Base-by-base conservation (phyloP, 2,329 filamentous ascomycete genomes). In the Penicillium nordicum region DNA sequence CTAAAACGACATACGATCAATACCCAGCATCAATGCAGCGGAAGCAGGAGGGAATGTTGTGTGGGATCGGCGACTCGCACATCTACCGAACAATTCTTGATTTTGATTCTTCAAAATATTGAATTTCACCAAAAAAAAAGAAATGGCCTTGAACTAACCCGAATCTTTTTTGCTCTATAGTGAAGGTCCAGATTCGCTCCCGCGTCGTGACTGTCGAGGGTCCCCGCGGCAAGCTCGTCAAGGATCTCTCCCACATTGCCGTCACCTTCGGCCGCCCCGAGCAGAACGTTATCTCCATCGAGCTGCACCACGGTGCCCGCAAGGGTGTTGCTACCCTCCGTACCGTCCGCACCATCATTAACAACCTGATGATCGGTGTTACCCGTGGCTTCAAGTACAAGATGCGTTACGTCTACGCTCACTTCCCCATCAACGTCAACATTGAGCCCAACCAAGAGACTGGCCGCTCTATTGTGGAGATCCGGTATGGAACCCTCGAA, bases 351-450 rank as follows among this genome's bases (percentile, higher is more conserved):
- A 93, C 93, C 68, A 81, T 97, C 81, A 96, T 99, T 86, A 90
- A 95, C 87, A 99, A 99, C 89, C 79, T 99, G 82, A 90, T 99
- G 80, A 88, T 92, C 74, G 94, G 94, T 80, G 94, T 99, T 69
- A 99, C 94, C 79, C 96, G 93, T 85, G 94, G 94, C 71, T 99
- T 89, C 90, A 95, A 95, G 85, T 99, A 99, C 89, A 99, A 99
- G 90, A 97, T 99, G 93, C 91, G 95, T 76, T 99, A 99, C 84
- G 94, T 99, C 81, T 99, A 99, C 80, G 94, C 94, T 79, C 94
- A 99, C 88, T 99, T 99, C 79, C 94, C 94, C 82, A 99, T 99
- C 91, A 99, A 99, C 87, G 93, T 99, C 84, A 97, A 97, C 86
- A 81, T 99, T 70, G 92, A 96, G 74, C 92, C 97, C 89, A 93